Base-by-base conservation (phyloP, 257 asterid genomes). In the Solanum gracilifrons region DNA sequence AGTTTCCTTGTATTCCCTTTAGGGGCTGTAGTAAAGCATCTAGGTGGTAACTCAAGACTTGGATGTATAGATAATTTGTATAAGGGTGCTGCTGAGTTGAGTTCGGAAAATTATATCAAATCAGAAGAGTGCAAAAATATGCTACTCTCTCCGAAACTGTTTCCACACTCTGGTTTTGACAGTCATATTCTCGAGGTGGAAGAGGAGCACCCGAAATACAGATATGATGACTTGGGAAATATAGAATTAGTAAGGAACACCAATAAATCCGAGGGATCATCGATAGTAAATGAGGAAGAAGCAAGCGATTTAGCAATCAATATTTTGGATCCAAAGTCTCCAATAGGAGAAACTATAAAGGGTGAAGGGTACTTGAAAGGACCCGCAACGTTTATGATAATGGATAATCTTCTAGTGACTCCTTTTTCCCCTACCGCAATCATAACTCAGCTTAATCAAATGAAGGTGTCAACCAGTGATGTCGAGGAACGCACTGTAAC, bases 301-400 rank as follows among this genome's bases (percentile, higher is more conserved):
- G 39, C 80, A 29, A 43, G 18, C 9, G 16, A 33, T 48, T 46
- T 69, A 13, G 39, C 27, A 11, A 39, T 85, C 37, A 48, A 48
- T 48, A 60, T 85, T 64, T 25, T 85, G 80, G 87, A 85, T 3
- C 87, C 87, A 2, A 85, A 85, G 58, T 46, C 48, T 64, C 87
- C 87, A 66, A 32, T 60, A 55, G 43, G 76, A 7, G 25, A 84
- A 84, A 85, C 87, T 41, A 18, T 35, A 8, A 66, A 66, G 48
- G 87, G 87, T 37, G 76, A 85, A 85, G 79, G 87, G 5, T 85
- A 85, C 79, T 64, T 85, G 87, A 85, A 66, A 55, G 79, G 79
- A 23, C 79, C 87, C 41, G 87, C 87, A 85, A 85, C 36, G 31
- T 85, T 85, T 69, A 25, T 85, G 64, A 85, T 85, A 25, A 6